Evolutionary conservation across 345 rosid species (phyloP).

Genomic region (Eucalyptus dawsonii): DNA sequence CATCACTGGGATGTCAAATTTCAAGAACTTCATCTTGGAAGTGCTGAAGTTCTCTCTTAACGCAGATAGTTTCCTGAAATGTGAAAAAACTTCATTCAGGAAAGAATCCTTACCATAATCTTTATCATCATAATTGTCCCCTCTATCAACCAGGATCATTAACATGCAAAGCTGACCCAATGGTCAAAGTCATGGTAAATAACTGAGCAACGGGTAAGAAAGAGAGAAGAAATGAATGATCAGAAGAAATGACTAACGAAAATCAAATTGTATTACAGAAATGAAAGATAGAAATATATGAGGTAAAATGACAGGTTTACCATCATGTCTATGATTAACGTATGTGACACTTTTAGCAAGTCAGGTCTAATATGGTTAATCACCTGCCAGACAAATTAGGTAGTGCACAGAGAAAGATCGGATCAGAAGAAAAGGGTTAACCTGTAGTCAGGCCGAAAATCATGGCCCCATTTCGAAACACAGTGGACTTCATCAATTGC

Average conservation of each 20-base stretch:
- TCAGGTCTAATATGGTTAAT: background rate
- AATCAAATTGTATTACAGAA: background rate
- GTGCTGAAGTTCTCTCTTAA: constrained; percentile 58
- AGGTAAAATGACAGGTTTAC: background rate
- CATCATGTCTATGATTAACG: background rate
- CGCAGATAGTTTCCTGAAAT: constrained; percentile 52
- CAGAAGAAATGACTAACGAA: background rate
- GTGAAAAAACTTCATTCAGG: background rate
- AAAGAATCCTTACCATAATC: background rate
- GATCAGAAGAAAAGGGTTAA: background rate
- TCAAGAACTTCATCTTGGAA: constrained; percentile 38
- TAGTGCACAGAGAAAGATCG: background rate
- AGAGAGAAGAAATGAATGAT: background rate
- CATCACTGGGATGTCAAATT: constrained; percentile 66
- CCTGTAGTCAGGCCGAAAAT: constrained; percentile 85
- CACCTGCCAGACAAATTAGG: background rate
- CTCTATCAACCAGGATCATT: background rate
- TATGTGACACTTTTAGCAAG: background rate
- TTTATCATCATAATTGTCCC: background rate
- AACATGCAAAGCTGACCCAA: background rate
- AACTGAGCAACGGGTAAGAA: background rate
- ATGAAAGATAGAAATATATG: background rate
- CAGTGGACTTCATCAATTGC: constrained; percentile 93
- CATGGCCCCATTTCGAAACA: constrained; percentile 96
- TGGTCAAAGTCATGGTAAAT: background rate